Base-by-base conservation (phyloP, 495 filamentous ascomycete genomes). In the Talaromyces ruber region DNA sequence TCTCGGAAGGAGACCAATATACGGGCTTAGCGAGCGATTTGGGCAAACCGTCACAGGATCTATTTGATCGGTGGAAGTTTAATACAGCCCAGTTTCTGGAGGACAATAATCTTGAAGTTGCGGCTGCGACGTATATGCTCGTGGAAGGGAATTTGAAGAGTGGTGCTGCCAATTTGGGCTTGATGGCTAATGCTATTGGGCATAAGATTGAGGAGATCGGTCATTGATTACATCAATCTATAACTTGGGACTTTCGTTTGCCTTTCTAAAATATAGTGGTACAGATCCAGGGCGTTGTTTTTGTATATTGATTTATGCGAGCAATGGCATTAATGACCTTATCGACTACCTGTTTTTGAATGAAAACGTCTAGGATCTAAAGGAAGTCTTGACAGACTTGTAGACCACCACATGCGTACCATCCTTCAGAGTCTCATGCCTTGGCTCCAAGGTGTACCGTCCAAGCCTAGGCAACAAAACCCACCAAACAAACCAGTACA, bases 401-500 rank as follows among this genome's bases (percentile, higher is more conserved):
- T 67, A 70, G 2, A 57, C 47, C 29, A 70, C 64, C 4, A 70
- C 65, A 9, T 58, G 58, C 12, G 67, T 70, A 12, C 66, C 66
- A 60, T 70, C 67, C 2, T 63, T 56, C 18, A 66, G 39, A 1
- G 30, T 29, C 25, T 64, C 64, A 37, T 65, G 63, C 22, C 57
- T 52, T 37, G 65, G 54, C 2, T 67, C 64, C 16, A 70, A 64
- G 12, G 47, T 45, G 37, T 71, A 76, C 7, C 64, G 34, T 22
- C 74, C 73, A 8, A 68, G 47, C 61, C 62, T 62, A 0, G 74
- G 75, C 26, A 70, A 56, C 8, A 71, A 3, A 3, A 72, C 63
- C 52, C 68, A 71, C 57, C 74, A 73, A 22, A 68, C 61, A 24
- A 68, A 54, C 76, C 76, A 77, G 63, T 76, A 79, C 4, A 69